A percentile compares a stretch with the other conserved stretches of the same genome.
Conservation (phyloP, 352 stramenopile genomes). For the Pythium periplocum region DNA sequence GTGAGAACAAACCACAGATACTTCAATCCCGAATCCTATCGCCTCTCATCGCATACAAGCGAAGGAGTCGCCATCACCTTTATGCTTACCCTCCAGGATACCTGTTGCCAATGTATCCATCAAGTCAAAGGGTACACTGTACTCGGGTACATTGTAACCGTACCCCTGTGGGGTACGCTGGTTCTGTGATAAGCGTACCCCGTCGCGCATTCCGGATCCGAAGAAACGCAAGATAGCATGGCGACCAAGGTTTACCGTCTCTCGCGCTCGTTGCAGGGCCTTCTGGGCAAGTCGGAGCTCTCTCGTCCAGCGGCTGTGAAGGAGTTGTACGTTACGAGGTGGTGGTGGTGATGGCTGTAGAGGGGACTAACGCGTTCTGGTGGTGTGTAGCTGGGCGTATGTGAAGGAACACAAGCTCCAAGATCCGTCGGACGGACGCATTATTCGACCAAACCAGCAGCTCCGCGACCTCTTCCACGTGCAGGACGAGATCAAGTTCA, state of each 20-base stretch:
- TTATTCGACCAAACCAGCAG: slow-evolving; percentile 62
- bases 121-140: no score
- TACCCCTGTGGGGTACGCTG: no score
- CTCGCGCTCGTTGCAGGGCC: slow-evolving; percentile 43
- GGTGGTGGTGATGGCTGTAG: slow-evolving; percentile 3
- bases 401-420: slow-evolving; percentile 76
- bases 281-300: slow-evolving; percentile 67
- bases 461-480: slow-evolving; percentile 65
- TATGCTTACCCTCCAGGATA: no score
- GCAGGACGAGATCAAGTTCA: slow-evolving; percentile 61
- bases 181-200: no score
- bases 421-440: slow-evolving; percentile 57
- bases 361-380: slow-evolving; percentile 1
- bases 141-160: no score
- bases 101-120: no score
- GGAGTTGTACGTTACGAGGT: slow-evolving; percentile 62
- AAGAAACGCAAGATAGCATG: no score
- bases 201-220: no score
- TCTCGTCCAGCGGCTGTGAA: slow-evolving; percentile 63
- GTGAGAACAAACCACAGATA: no score
- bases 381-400: slow-evolving; percentile 49
- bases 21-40: no score
- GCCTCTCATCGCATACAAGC: no score
- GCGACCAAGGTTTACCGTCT: slow-evolving; percentile 50
- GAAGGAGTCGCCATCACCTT: no score